A percentile compares a stretch with the other conserved stretches of the same genome.
Conservation (phyloP, 1,139 yeast species). For the Taphrina betulina region DNA sequence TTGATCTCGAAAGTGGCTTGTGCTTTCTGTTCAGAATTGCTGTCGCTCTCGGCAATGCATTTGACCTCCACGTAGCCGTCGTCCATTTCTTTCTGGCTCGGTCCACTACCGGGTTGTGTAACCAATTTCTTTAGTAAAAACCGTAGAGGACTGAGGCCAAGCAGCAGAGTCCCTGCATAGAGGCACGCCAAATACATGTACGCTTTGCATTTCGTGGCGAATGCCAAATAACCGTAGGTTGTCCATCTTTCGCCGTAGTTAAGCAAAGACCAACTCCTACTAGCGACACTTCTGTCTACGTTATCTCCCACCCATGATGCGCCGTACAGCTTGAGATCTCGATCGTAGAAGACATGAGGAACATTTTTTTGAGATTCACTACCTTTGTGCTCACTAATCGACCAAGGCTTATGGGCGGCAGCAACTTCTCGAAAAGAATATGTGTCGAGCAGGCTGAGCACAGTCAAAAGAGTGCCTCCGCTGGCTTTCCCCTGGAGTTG, state of each 20-base stretch:
- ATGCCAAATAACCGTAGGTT: conserved; percentile 5
- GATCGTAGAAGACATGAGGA: conserved; percentile 14
- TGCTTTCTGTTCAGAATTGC: not conserved
- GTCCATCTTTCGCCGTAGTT: conserved; percentile 14
- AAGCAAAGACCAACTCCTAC: conserved; percentile 11
- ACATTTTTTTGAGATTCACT: not conserved
- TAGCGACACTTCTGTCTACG: conserved; percentile 18
- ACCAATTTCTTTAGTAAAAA: conserved; percentile 2
- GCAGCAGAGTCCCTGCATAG: not conserved
- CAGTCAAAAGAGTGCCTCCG: conserved; percentile 18
- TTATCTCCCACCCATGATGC: conserved; percentile 12
- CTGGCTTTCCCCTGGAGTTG: conserved; percentile 5
- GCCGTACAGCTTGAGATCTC: not conserved
- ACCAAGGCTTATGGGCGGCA: conserved; percentile 17
- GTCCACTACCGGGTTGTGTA: conserved; percentile 11
- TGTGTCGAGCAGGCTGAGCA: conserved; percentile 1
- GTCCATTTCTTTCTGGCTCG: conserved; percentile 2
- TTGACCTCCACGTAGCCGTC: conserved; percentile 1
- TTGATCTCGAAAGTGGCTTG: not conserved
- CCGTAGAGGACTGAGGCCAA: conserved; percentile 1
- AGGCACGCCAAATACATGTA: not conserved
- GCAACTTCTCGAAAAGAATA: conserved; percentile 1
- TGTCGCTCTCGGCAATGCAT: conserved; percentile 12
- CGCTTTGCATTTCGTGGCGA: conserved; percentile 5
- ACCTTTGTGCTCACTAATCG: conserved; percentile 1